Evolutionary conservation across 164 flowering plant species (phyloP).

Genomic region (Umbellularia californica): DNA sequence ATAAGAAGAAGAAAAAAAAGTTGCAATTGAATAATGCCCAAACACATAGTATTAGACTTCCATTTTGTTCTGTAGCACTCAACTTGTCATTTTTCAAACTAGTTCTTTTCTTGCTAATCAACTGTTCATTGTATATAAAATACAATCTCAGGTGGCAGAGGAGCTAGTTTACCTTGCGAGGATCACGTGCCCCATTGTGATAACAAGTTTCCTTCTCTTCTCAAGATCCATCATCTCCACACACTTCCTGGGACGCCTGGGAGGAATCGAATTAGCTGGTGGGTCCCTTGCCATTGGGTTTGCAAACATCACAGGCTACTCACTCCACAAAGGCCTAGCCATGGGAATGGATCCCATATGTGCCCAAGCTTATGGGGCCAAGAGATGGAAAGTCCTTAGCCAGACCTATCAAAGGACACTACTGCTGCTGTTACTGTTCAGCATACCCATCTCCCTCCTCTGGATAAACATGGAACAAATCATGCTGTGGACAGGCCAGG

Average conservation of each 20-base stretch:
- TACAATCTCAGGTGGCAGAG: conserved; percentile 26
- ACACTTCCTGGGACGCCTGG: conserved; percentile 56
- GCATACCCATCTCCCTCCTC: conserved; percentile 51
- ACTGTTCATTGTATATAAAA: background rate
- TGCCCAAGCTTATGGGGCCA: conserved; percentile 64
- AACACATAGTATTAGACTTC: background rate
- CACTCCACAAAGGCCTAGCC: conserved; percentile 58
- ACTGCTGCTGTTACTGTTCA: conserved; percentile 27
- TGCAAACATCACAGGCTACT: conserved; percentile 72
- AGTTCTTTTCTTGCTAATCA: background rate
- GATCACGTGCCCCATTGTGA: conserved; percentile 46
- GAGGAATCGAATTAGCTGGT: conserved; percentile 57
- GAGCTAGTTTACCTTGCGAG: conserved; percentile 42
- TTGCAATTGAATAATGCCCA: background rate
- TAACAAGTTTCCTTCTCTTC: conserved; percentile 46
- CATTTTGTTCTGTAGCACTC: background rate
- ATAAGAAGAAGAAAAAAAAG: too few relatives aligned
- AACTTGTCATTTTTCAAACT: too few relatives aligned
- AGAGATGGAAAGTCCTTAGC: conserved; percentile 42
- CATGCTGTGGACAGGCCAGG: conserved; percentile 42
- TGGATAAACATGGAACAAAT: conserved; percentile 50
- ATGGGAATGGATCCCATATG: conserved; percentile 72
- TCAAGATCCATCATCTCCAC: conserved; percentile 46
- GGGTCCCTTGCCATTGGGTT: conserved; percentile 61
- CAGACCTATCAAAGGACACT: conserved; percentile 50